These are phyloP conservation scores for Cucurbita pepo DNA, from an alignment of 306 rosid genomes.

Conservation along the genomic window DNA sequence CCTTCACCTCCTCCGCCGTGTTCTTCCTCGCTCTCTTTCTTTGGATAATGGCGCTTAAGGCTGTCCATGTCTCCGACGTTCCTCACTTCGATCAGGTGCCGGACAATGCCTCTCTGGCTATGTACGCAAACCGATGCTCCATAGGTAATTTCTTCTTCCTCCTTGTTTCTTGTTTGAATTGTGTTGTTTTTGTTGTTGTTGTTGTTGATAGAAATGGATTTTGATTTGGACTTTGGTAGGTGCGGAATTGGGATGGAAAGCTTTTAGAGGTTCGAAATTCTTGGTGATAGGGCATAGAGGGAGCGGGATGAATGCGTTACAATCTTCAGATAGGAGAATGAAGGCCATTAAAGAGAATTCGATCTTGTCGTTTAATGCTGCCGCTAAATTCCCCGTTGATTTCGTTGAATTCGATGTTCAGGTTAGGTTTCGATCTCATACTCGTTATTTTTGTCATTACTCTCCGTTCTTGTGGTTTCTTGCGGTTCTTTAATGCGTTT, in stretches of 20 bases:
- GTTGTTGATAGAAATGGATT: no score
- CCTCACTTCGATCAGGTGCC: conserved; percentile 37
- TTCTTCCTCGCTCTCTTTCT: not conserved
- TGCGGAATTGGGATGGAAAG: conserved; percentile 22
- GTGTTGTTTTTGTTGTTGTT: not conserved
- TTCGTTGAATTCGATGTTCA: conserved; percentile 45
- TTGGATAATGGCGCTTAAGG: conserved; percentile 28
- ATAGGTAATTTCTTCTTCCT: conserved; percentile 10
- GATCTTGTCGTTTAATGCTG: conserved; percentile 32
- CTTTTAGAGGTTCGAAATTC: conserved; percentile 17
- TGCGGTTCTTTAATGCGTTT: not conserved
- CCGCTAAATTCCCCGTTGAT: conserved; percentile 30
- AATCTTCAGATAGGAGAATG: conserved; percentile 33
- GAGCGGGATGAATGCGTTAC: conserved; percentile 36
- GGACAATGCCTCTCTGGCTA: conserved; percentile 20
- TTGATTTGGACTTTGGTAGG: conserved; percentile 7
- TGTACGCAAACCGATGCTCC: conserved; percentile 17
- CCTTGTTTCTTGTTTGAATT: not conserved
- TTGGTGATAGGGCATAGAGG: conserved; percentile 46
- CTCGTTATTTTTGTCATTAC: not conserved
- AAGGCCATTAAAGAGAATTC: conserved; percentile 36
- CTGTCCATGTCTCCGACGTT: conserved; percentile 42
- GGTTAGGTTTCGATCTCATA: conserved; percentile 12
- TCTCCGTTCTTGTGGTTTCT: not conserved
- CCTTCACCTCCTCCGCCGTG: not conserved